phyloP scores from a whole-genome alignment of 2,329 filamentous ascomycete species.

The Pleoardoris graminearum region DNA sequence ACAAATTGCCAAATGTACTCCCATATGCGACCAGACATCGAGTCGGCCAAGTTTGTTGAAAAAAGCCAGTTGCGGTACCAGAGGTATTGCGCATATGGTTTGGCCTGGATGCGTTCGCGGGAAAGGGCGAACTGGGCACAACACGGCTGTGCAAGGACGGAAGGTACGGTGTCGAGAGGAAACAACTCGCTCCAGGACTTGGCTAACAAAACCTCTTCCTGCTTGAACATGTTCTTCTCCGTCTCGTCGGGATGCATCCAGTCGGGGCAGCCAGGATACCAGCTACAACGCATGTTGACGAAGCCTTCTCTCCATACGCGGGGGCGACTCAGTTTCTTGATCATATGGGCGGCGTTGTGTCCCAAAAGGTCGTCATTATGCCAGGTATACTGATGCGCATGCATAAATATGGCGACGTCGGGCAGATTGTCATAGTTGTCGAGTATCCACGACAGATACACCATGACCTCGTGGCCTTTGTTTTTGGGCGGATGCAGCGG shows the following conservation, averaged over 20 bases:
- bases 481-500: slow-evolving; percentile 57
- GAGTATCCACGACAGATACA: slow-evolving; percentile 65
- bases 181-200: slow-evolving; percentile 54
- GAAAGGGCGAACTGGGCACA: slow-evolving; percentile 67
- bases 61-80: slow-evolving; percentile 65
- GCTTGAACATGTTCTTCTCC: slow-evolving; percentile 44
- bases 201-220: slow-evolving; percentile 51
- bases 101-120: slow-evolving; percentile 58
- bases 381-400: slow-evolving; percentile 62
- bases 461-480: slow-evolving; percentile 66
- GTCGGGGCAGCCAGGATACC: slow-evolving; percentile 59
- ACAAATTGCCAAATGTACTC: slow-evolving; percentile 68
- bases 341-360: slow-evolving; percentile 50
- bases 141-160: slow-evolving; percentile 62
- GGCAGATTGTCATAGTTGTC: slow-evolving; percentile 64
- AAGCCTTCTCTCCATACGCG: slow-evolving; percentile 56
- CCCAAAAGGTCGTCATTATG: slow-evolving; percentile 59
- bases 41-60: slow-evolving; percentile 59
- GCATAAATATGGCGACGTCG: slow-evolving; percentile 64
- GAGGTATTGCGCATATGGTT: slow-evolving; percentile 58
- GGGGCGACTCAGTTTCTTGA: slow-evolving; percentile 50
- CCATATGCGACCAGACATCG: slow-evolving; percentile 62
- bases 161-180: slow-evolving; percentile 51
- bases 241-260: slow-evolving; percentile 57
- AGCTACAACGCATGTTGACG: slow-evolving; percentile 60